Conservation (phyloP, 805 yeast species). For the Saccharomycopsis sp. region DNA sequence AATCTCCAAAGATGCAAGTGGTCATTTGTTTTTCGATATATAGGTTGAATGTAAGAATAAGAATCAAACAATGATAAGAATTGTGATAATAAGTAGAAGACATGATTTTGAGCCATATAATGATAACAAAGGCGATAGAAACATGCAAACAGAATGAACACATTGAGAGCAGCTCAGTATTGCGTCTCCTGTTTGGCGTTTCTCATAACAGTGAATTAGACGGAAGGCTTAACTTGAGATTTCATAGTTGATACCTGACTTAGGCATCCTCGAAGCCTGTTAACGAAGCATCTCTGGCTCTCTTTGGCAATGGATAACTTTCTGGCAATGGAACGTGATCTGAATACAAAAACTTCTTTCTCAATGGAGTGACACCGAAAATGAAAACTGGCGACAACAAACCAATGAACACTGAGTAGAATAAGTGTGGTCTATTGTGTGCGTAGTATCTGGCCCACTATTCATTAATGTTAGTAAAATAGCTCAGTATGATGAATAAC, state of each 20-base stretch:
- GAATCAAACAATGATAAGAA: not conserved
- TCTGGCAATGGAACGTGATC: conserved; percentile 63
- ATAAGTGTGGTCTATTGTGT: conserved; percentile 68
- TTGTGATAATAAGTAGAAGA: not conserved
- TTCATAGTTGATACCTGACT: not conserved
- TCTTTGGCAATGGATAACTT: conserved; percentile 30
- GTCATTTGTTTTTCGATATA: not conserved
- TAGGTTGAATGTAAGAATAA: not conserved
- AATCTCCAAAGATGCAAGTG: not conserved
- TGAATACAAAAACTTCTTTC: conserved; percentile 59
- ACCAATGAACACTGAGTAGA: conserved; percentile 59
- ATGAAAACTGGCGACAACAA: conserved; percentile 60
- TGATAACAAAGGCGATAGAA: not conserved
- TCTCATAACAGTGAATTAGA: not conserved
- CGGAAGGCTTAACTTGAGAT: too few relatives aligned
- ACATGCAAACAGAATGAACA: not conserved
- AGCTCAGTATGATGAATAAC: conserved; percentile 11
- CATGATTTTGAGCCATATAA: not conserved
- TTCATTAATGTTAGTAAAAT: not conserved
- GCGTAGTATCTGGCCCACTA: conserved; percentile 73
- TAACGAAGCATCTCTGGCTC: conserved; percentile 16
- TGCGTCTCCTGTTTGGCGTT: not conserved
- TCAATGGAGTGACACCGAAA: conserved; percentile 52
- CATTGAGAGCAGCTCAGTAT: too few relatives aligned
- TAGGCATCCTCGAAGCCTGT: conserved; percentile 20